These are phyloP conservation scores for Xylaria sp. DNA, from an alignment of 2,329 filamentous ascomycete species.

Conservation along the genomic window DNA sequence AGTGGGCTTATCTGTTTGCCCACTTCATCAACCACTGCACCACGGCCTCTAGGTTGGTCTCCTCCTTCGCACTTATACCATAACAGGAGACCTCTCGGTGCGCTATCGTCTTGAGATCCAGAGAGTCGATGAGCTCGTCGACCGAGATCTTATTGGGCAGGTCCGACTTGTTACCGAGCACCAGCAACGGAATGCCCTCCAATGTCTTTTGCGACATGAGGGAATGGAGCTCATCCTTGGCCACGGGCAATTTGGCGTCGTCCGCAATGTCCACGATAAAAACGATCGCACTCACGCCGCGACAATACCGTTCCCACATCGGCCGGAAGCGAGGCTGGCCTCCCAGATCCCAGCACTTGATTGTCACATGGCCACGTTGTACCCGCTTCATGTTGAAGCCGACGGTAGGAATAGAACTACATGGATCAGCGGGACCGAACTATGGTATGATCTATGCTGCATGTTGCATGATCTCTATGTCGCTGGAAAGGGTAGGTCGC, in stretches of 20 bases:
- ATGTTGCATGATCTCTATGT: slow-evolving; percentile 6
- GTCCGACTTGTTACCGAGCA: slow-evolving; percentile 96
- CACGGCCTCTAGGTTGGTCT: slow-evolving; percentile 96
- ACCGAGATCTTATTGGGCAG: slow-evolving; percentile 85
- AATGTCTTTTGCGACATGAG: slow-evolving; percentile 80
- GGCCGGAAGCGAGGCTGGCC: slow-evolving; percentile 94
- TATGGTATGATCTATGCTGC: slow-evolving; percentile 18
- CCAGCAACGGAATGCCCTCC: slow-evolving; percentile 84
- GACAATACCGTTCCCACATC: slow-evolving; percentile 99
- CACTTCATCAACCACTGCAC: slow-evolving; percentile 94
- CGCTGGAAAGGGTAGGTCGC: slow-evolving; percentile 36
- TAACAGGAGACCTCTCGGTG: slow-evolving; percentile 97
- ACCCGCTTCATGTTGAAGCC: slow-evolving; percentile 99
- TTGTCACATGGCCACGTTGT: slow-evolving; percentile 93
- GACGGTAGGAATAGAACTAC: slow-evolving; percentile 93
- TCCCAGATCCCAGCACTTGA: slow-evolving; percentile 98
- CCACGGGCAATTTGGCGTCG: slow-evolving; percentile 69
- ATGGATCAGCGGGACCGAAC: slow-evolving; percentile 35
- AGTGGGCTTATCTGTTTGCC: slow-evolving; percentile 58
- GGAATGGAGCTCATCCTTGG: slow-evolving; percentile 86
- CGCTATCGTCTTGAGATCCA: slow-evolving; percentile 83
- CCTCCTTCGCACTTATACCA: slow-evolving; percentile 96
- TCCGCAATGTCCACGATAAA: slow-evolving; percentile 98
- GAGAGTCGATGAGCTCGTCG: slow-evolving; percentile 88
- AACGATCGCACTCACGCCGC: slow-evolving; percentile 93